Evolutionary conservation across 257 asterid genomes (phyloP).

Genomic region (Capsicum rhomboideum): DNA sequence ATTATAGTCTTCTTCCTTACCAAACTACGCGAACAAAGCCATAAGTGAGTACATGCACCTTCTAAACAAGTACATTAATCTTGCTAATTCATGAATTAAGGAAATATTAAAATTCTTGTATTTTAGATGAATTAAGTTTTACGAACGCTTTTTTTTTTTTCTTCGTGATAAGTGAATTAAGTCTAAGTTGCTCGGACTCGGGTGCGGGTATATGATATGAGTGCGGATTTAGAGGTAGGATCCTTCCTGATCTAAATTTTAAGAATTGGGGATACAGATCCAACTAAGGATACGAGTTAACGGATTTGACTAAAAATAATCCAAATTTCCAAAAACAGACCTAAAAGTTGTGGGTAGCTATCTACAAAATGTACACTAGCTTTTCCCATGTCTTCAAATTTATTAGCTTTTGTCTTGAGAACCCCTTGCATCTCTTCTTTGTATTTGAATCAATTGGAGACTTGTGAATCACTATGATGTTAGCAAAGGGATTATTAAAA

Average conservation of each 20-base stretch:
- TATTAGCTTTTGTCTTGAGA: neutral
- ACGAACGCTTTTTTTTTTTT: neutral
- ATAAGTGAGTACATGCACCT: neutral
- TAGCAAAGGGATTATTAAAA: neutral
- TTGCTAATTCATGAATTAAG: neutral
- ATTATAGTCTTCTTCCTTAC: neutral
- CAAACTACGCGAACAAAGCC: neutral
- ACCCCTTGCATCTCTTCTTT: neutral
- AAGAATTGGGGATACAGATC: neutral
- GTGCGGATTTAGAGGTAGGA: neutral
- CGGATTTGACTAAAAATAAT: too few relatives aligned
- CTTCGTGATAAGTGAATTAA: neutral
- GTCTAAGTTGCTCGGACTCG: neutral
- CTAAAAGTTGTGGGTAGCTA: too few relatives aligned
- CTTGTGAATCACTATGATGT: neutral
- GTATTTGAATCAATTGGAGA: neutral
- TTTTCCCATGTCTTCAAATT: too few relatives aligned
- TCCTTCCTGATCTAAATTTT: neutral
- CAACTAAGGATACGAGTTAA: too few relatives aligned
- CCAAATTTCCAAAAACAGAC: too few relatives aligned
- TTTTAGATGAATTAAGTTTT: neutral
- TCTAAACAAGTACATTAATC: neutral
- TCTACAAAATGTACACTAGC: too few relatives aligned
- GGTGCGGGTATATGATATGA: neutral
- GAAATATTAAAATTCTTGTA: neutral